phyloP scores from a whole-genome alignment of 1,139 yeast genomes.

The Pichia sp. region DNA sequence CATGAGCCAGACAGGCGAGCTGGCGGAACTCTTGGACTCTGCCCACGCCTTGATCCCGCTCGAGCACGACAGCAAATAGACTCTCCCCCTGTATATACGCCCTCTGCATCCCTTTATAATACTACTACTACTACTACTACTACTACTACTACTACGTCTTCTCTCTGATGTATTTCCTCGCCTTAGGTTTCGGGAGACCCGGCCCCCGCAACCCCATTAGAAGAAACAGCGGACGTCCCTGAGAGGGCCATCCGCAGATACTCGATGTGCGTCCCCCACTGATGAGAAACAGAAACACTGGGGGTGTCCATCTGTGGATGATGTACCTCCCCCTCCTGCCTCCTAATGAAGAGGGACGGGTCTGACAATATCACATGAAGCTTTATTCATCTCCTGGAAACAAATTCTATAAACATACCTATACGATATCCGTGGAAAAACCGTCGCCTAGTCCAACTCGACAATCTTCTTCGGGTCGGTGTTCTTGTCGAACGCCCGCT shows the following conservation, averaged over 20 bases:
- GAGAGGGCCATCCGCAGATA: no score
- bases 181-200: conserved; percentile 13
- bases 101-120: not conserved
- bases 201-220: conserved; percentile 14
- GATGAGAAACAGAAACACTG: conserved; percentile 15
- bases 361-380: not conserved
- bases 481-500: conserved; percentile 6
- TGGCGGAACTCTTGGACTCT: conserved; percentile 75
- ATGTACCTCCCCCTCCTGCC: conserved; percentile 8
- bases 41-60: conserved; percentile 79
- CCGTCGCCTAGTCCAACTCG: not conserved
- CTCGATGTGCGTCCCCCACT: conserved; percentile 16
- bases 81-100: not conserved
- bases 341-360: conserved; percentile 14
- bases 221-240: conserved; percentile 8
- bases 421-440: no score
- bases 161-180: conserved; percentile 19
- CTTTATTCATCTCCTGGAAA: no score
- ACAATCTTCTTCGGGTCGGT: not conserved
- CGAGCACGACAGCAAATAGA: conserved; percentile 35
- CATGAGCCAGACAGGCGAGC: conserved; percentile 91
- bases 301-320: no score
- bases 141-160: no score
- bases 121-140: no score
- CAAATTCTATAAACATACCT: not conserved